Conservation (phyloP, 495 filamentous ascomycete species). For the Cryomyces minteri region DNA sequence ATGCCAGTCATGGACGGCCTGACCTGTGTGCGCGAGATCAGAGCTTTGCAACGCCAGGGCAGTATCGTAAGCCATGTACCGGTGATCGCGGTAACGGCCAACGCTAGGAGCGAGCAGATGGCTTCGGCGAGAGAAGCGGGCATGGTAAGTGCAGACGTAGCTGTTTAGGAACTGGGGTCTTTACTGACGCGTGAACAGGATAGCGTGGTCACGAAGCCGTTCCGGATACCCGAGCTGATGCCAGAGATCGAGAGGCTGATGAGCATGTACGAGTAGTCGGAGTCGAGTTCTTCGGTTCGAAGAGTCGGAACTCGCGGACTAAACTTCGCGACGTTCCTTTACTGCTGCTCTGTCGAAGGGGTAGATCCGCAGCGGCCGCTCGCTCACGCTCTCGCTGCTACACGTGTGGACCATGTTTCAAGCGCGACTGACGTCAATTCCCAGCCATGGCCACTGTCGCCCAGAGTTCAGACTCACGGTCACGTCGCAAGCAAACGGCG, state of each 20-base stretch:
- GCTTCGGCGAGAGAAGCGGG: slow-evolving; percentile 12
- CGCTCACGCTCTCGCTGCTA: no score
- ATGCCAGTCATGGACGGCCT: slow-evolving; percentile 21
- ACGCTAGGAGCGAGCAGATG: slow-evolving; percentile 14
- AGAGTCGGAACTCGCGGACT: no score
- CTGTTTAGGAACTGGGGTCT: slow-evolving; percentile 1
- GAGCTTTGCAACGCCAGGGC: slow-evolving; percentile 8
- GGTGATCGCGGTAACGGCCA: slow-evolving; percentile 17
- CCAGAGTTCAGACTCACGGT: no score
- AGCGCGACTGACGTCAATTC: no score
- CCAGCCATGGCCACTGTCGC: no score
- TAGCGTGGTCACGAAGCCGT: neutral
- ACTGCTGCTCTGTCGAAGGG: no score
- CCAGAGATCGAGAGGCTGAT: neutral
- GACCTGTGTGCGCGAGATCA: slow-evolving; percentile 8
- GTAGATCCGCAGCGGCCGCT: no score
- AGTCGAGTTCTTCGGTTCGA: no score
- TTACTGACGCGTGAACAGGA: neutral
- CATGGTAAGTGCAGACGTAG: slow-evolving; percentile 7
- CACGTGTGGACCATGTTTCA: no score
- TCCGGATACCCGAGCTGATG: neutral
- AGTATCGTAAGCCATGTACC: slow-evolving; percentile 7
- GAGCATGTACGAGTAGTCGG: no score
- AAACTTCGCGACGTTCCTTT: no score
- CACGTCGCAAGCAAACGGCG: no score